phyloP scores from a whole-genome alignment of 179 eudicot genomes.

The Gypsophila paniculata region DNA sequence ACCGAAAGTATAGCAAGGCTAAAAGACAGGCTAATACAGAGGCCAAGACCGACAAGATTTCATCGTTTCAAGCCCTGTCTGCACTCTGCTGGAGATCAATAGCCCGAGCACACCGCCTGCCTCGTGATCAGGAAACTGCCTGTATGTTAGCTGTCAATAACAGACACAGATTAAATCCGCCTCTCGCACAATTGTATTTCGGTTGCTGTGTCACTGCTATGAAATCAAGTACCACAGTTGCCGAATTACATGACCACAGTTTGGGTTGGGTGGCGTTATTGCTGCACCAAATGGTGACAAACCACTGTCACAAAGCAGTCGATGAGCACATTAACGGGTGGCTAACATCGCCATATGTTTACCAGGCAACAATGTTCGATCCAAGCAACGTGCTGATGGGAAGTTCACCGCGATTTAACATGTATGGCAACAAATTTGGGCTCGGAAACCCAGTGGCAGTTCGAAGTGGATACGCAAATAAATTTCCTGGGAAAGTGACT shows the following conservation, averaged over 20 bases:
- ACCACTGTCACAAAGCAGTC: conserved; percentile 11
- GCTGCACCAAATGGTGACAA: conserved; percentile 16
- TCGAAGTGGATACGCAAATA: conserved; percentile 18
- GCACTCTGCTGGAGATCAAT: conserved; percentile 28
- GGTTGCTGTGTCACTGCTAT: conserved; percentile 13
- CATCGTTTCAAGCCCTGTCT: conserved; percentile 28
- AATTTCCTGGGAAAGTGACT: conserved; percentile 20
- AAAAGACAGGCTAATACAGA: conserved; percentile 15
- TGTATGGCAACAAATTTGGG: conserved; percentile 31
- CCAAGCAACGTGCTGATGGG: conserved; percentile 14
- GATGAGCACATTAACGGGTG: neutral
- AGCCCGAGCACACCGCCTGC: conserved; percentile 24
- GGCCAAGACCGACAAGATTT: conserved; percentile 10
- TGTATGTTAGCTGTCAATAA: conserved; percentile 29
- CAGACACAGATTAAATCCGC: conserved; percentile 21
- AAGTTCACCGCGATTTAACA: conserved; percentile 26
- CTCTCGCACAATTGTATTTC: conserved; percentile 21
- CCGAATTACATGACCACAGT: conserved; percentile 14
- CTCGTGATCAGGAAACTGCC: conserved; percentile 24
- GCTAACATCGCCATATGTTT: conserved; percentile 12
- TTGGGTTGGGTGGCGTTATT: conserved; percentile 23
- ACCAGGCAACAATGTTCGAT: conserved; percentile 2
- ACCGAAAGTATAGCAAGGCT: conserved; percentile 18
- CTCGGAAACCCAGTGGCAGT: conserved; percentile 26
- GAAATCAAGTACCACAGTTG: conserved; percentile 1